Conservation (phyloP, 2,329 filamentous ascomycete species). For the Beauveria scarabaeidicola region DNA sequence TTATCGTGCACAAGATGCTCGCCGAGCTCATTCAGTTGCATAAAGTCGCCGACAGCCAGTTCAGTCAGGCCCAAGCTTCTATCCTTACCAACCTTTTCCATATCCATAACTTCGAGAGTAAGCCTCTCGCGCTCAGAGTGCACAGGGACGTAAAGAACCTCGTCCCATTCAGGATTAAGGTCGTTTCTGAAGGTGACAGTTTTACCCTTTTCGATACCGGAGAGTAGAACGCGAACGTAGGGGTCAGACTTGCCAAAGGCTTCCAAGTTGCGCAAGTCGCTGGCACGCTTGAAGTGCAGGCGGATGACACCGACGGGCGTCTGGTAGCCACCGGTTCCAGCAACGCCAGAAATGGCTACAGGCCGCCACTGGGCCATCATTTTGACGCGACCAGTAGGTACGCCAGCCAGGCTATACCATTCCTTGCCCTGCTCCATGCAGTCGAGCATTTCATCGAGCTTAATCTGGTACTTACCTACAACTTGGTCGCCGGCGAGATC, state of each 20-base stretch:
- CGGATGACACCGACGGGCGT: conserved; percentile 93
- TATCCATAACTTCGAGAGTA: conserved; percentile 90
- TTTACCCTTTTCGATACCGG: conserved; percentile 80
- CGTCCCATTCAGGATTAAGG: conserved; percentile 90
- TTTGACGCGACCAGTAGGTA: conserved; percentile 77
- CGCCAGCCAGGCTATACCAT: conserved; percentile 84
- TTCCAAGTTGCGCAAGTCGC: conserved; percentile 82
- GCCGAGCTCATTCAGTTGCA: conserved; percentile 67
- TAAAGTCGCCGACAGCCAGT: conserved; percentile 67
- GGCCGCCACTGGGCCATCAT: conserved; percentile 93
- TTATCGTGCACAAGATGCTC: conserved; percentile 73
- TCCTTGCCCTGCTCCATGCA: conserved; percentile 88
- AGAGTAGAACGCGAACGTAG: conserved; percentile 80
- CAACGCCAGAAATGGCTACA: conserved; percentile 73
- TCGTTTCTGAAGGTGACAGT: conserved; percentile 97
- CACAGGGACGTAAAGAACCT: conserved; percentile 87
- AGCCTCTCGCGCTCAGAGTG: conserved; percentile 79
- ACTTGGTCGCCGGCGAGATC: conserved; percentile 76
- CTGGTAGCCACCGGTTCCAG: conserved; percentile 78
- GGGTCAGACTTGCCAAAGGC: conserved; percentile 95
- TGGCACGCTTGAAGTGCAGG: conserved; percentile 79
- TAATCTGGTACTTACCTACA: conserved; percentile 89
- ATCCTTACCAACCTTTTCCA: conserved; percentile 86
- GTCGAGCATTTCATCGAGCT: conserved; percentile 85
- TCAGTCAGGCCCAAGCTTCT: conserved; percentile 78